These are phyloP conservation scores for Amborella trichopoda DNA, from an alignment of 164 flowering plant species.

Conservation along the genomic window DNA sequence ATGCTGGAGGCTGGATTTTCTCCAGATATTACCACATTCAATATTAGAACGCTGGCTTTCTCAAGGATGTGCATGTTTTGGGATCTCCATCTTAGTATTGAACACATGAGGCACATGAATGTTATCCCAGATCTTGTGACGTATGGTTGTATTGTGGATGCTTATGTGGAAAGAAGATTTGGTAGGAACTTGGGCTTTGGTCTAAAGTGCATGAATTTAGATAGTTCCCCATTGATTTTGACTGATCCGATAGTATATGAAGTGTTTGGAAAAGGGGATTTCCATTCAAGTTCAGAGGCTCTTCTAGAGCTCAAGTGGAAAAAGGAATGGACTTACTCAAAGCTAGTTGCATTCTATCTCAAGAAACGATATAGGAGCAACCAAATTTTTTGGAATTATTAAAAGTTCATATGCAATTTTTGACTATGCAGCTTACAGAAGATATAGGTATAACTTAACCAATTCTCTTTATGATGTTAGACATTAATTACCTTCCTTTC, in stretches of 20 bases:
- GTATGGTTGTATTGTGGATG: slow-evolving; percentile 84
- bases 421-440: neutral
- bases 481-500: too few relatives aligned
- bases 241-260: slow-evolving; percentile 75
- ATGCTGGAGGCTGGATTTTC: slow-evolving; percentile 68
- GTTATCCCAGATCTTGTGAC: slow-evolving; percentile 82
- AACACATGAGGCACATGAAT: slow-evolving; percentile 65
- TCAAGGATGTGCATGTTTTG: slow-evolving; percentile 77
- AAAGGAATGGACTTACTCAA: slow-evolving; percentile 48
- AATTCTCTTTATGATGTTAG: too few relatives aligned
- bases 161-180: slow-evolving; percentile 59
- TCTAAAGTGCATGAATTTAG: slow-evolving; percentile 36
- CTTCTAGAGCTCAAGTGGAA: slow-evolving; percentile 39
- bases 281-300: slow-evolving; percentile 59
- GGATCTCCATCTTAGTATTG: slow-evolving; percentile 85
- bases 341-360: slow-evolving; percentile 37
- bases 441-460: too few relatives aligned
- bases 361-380: slow-evolving; percentile 54
- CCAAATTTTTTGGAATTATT: slow-evolving; percentile 92
- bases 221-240: slow-evolving; percentile 24
- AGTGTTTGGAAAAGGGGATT: slow-evolving; percentile 83
- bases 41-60: slow-evolving; percentile 75
- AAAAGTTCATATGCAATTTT: slow-evolving; percentile 6
- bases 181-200: slow-evolving; percentile 68
- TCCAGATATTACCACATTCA: slow-evolving; percentile 80